Conservation (phyloP, 805 yeast species). For the Lipomyces oligophaga region DNA sequence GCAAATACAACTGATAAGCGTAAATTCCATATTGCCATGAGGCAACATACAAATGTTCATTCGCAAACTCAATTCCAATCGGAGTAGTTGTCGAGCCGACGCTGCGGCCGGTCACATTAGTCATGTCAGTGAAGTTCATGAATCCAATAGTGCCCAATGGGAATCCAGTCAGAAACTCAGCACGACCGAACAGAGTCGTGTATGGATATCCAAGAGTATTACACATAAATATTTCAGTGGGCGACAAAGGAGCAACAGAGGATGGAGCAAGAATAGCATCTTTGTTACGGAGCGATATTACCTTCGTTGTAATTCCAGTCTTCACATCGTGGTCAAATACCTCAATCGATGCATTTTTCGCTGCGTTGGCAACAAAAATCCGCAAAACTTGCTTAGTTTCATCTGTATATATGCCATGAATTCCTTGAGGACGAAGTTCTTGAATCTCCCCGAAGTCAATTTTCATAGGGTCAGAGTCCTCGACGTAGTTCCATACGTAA, state of each 20-base stretch:
- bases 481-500: slow-evolving; percentile 27
- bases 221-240: slow-evolving; percentile 20
- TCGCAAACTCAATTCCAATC: slow-evolving; percentile 23
- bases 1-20: slow-evolving; percentile 21
- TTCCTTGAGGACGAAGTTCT: slow-evolving; percentile 28
- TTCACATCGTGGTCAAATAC: slow-evolving; percentile 18
- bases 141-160: slow-evolving; percentile 27
- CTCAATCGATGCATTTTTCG: slow-evolving; percentile 26
- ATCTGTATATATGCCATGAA: slow-evolving; percentile 8
- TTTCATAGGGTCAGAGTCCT: slow-evolving; percentile 13
- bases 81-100: slow-evolving; percentile 26
- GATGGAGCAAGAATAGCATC: slow-evolving; percentile 26
- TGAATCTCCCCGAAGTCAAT: slow-evolving; percentile 22
- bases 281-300: slow-evolving; percentile 21
- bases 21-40: slow-evolving; percentile 22
- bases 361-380: slow-evolving; percentile 23
- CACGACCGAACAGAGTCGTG: slow-evolving; percentile 5
- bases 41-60: slow-evolving; percentile 21
- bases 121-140: slow-evolving; percentile 26
- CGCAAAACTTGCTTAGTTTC: slow-evolving; percentile 14
- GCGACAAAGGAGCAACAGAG: slow-evolving; percentile 19
- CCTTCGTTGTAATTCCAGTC: slow-evolving; percentile 9
- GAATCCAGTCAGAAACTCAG: slow-evolving; percentile 21
- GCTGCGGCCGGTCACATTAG: slow-evolving; percentile 23
- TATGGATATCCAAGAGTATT: slow-evolving; percentile 27